A percentile compares a stretch with the other conserved stretches of the same genome.
These are phyloP conservation scores for Nectriaceae sp. DNA, from an alignment of 2,329 filamentous ascomycete genomes.

Conservation along the genomic window DNA sequence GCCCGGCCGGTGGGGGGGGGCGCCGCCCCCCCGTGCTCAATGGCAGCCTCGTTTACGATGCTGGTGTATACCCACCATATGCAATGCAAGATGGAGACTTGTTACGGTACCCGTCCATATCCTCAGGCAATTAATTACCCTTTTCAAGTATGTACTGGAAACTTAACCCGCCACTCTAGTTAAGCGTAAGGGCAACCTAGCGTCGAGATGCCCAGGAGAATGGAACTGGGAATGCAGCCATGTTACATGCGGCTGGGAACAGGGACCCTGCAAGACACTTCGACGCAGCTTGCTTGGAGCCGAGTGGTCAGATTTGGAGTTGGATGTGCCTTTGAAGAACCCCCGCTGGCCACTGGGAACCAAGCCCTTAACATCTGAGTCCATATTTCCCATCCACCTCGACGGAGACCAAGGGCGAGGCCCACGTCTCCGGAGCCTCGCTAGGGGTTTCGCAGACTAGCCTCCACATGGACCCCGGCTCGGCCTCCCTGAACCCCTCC, in stretches of 20 bases:
- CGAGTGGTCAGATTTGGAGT: background rate
- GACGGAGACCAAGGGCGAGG: too few relatives aligned
- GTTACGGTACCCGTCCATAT: too few relatives aligned
- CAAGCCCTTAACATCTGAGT: background rate
- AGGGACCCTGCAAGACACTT: background rate
- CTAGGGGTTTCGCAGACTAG: background rate
- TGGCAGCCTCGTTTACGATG: background rate
- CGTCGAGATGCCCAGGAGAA: background rate
- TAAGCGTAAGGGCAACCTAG: background rate
- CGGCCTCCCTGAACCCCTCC: background rate
- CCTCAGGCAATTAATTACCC: conserved; percentile 1
- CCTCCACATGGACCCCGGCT: background rate
- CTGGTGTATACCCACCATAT: too few relatives aligned
- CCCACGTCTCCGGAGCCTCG: background rate
- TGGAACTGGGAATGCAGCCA: background rate
- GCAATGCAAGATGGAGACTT: background rate
- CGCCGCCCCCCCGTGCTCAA: too few relatives aligned
- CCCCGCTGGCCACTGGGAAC: too few relatives aligned
- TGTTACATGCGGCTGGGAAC: background rate
- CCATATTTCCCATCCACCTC: background rate
- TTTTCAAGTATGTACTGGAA: background rate
- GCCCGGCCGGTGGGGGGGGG: too few relatives aligned
- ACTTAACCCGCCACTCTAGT: background rate
- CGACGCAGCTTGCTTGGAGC: background rate
- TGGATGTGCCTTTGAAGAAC: too few relatives aligned